These are phyloP conservation scores for Penicillium sclerotiorum DNA, from an alignment of 2,329 filamentous ascomycete species.

Conservation along the genomic window DNA sequence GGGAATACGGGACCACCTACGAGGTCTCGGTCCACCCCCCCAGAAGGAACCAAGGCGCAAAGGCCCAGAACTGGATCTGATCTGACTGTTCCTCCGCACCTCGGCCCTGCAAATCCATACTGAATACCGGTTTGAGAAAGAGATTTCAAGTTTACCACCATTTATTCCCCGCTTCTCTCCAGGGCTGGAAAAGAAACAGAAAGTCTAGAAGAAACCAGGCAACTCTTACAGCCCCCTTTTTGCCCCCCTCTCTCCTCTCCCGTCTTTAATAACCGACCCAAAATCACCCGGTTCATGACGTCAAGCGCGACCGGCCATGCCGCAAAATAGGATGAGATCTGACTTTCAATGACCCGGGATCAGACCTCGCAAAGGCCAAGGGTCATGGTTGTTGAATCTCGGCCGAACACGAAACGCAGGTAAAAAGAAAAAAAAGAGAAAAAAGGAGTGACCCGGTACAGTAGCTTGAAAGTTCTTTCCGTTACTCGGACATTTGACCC, in stretches of 20 bases:
- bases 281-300: conserved; percentile 19
- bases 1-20: conserved; percentile 3
- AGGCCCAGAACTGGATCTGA: conserved; percentile 3
- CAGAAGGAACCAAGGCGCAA: conserved; percentile 2
- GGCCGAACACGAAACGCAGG: not conserved
- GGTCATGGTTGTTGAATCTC: not conserved
- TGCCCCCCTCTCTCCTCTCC: not conserved
- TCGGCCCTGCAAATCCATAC: not conserved
- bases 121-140: conserved; percentile 1
- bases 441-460: not conserved
- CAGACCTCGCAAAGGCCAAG: conserved; percentile 18
- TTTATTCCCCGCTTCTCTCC: not conserved
- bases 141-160: not conserved
- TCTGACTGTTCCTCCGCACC: conserved; percentile 4
- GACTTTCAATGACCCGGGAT: conserved; percentile 15
- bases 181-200: not conserved
- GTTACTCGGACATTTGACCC: not conserved
- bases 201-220: not conserved
- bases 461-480: not conserved
- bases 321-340: conserved; percentile 12
- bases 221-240: not conserved
- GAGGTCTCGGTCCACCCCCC: conserved; percentile 1
- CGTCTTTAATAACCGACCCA: conserved; percentile 1
- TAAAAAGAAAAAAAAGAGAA: not conserved
- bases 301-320: conserved; percentile 15